Evolutionary conservation across 345 rosid genomes (phyloP).

Genomic region (Eucalyptus leucophloia): DNA sequence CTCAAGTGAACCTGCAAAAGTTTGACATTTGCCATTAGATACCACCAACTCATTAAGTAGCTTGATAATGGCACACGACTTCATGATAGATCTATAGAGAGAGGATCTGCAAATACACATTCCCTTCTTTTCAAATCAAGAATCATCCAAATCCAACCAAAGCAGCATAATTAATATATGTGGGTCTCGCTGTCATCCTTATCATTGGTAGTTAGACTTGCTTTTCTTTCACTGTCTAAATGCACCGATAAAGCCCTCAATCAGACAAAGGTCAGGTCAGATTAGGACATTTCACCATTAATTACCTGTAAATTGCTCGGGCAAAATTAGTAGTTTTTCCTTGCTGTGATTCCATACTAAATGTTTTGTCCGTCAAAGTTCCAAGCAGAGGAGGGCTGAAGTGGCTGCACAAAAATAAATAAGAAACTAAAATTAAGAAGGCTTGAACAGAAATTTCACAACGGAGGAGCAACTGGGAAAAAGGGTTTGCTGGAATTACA

Average conservation of each 20-base stretch:
- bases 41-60: neutral
- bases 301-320: slow-evolving; percentile 39
- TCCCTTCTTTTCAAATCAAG: neutral
- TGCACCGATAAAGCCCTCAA: neutral
- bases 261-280: neutral
- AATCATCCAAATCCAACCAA: neutral
- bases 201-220: neutral
- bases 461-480: neutral
- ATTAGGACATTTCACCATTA: neutral
- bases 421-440: neutral
- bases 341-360: slow-evolving; percentile 39
- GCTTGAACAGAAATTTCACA: neutral
- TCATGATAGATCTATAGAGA: neutral
- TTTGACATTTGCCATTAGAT: neutral
- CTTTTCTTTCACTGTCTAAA: neutral
- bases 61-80: neutral
- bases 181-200: neutral
- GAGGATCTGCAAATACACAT: neutral
- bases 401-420: slow-evolving; percentile 23
- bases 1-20: slow-evolving; percentile 35
- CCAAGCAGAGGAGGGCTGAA: slow-evolving; percentile 42
- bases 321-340: slow-evolving; percentile 14
- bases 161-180: neutral
- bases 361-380: slow-evolving; percentile 47
- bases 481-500: slow-evolving; percentile 9